These are phyloP conservation scores for Sporothrix schenckii DNA, from an alignment of 2,329 filamentous ascomycete genomes.

Conservation along the genomic window DNA sequence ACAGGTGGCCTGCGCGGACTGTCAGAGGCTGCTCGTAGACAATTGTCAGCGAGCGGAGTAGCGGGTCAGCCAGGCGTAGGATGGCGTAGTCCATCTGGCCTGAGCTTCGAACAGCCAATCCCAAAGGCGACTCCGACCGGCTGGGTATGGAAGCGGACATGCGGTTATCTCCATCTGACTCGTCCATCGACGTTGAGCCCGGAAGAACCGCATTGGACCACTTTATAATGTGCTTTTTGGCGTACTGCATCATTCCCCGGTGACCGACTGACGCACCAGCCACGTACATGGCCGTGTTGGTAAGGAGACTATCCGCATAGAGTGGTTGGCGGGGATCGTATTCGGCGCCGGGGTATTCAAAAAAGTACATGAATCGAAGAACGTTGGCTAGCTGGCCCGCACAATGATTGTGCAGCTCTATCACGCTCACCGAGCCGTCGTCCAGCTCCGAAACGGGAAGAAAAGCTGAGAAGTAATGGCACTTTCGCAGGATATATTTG, in stretches of 20 bases:
- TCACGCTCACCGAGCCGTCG: background rate
- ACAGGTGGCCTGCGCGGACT: conserved; percentile 29
- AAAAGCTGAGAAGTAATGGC: conserved; percentile 28
- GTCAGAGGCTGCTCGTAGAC: conserved; percentile 39
- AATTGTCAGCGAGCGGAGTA: conserved; percentile 37
- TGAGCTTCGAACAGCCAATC: background rate
- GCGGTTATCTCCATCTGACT: background rate
- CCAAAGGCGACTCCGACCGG: background rate
- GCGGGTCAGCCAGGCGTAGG: conserved; percentile 36
- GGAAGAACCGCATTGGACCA: conserved; percentile 20
- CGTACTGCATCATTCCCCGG: conserved; percentile 42
- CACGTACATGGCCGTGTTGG: conserved; percentile 39
- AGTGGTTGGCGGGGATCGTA: conserved; percentile 34
- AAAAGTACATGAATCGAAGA: conserved; percentile 41
- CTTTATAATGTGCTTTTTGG: conserved; percentile 51
- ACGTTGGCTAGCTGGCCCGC: conserved; percentile 35
- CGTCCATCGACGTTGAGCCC: background rate
- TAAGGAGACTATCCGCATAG: conserved; percentile 35
- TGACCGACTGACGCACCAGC: conserved; percentile 38
- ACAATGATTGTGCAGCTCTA: conserved; percentile 35
- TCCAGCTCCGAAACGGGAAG: background rate
- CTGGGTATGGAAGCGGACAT: background rate
- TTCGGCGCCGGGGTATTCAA: conserved; percentile 34
- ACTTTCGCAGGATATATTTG: conserved; percentile 30
- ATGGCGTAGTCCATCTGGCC: conserved; percentile 29